Percentiles rank a stretch among this genome's conserved stretches.
These are phyloP conservation scores for Escallonia rubra DNA, from an alignment of 129 eudicot species.

Conservation along the genomic window DNA sequence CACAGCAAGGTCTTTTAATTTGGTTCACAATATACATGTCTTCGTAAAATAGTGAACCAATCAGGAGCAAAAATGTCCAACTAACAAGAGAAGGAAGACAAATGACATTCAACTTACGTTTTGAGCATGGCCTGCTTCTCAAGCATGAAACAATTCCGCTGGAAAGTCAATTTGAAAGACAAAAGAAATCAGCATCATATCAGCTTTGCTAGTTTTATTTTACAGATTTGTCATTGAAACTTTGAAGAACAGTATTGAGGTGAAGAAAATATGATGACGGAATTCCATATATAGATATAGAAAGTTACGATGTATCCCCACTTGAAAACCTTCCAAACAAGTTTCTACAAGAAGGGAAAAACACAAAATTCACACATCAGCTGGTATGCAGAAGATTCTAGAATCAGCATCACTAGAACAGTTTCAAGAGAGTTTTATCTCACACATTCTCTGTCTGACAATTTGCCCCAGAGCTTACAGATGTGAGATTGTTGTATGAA, in stretches of 20 bases:
- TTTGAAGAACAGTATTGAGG: neutral
- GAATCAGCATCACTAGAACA: neutral
- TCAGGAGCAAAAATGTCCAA: too few species aligned
- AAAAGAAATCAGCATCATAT: slow-evolving; percentile 4
- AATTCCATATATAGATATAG: neutral
- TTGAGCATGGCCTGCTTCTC: slow-evolving; percentile 12
- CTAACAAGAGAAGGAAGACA: neutral
- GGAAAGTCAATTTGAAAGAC: slow-evolving; percentile 9
- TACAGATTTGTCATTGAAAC: neutral
- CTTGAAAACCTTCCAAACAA: slow-evolving; percentile 41
- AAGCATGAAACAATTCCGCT: slow-evolving; percentile 44
- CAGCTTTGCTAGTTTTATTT: neutral
- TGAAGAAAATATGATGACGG: neutral
- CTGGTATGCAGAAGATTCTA: neutral
- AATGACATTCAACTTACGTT: slow-evolving; percentile 24
- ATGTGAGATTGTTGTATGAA: slow-evolving; percentile 59
- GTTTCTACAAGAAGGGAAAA: slow-evolving; percentile 27
- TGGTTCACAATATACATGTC: too few species aligned
- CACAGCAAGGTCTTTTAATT: too few species aligned
- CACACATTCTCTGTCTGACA: slow-evolving; percentile 34
- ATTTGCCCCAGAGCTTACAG: slow-evolving; percentile 4
- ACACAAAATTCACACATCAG: neutral
- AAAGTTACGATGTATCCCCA: slow-evolving; percentile 30
- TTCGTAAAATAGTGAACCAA: too few species aligned
- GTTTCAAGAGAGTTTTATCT: slow-evolving; percentile 9